Conservation (phyloP, 805 yeast genomes). For the Sugiyamaella floridensis region DNA sequence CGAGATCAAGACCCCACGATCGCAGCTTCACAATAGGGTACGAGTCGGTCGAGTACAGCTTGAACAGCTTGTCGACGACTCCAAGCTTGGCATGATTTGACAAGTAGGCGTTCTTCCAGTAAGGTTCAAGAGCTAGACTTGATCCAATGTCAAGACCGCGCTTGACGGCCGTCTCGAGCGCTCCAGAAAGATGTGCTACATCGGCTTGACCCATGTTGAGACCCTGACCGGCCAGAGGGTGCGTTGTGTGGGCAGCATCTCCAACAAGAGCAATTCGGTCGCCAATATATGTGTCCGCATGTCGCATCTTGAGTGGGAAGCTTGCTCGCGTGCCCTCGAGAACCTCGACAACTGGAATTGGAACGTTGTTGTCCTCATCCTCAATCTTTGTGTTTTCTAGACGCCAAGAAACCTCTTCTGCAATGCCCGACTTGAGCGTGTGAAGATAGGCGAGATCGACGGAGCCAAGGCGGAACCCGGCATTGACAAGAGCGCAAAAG, state of each 20-base stretch:
- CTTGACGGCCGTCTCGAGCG: constrained; percentile 60
- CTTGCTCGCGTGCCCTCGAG: constrained; percentile 65
- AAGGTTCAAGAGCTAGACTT: constrained; percentile 73
- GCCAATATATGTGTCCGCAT: constrained; percentile 81
- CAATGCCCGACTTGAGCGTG: constrained; percentile 39
- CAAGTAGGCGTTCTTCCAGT: constrained; percentile 76
- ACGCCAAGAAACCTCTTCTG: constrained; percentile 73
- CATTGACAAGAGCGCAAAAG: constrained; percentile 70
- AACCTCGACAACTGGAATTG: constrained; percentile 57
- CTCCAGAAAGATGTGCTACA: constrained; percentile 60
- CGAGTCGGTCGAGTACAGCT: constrained; percentile 67
- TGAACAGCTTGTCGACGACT: constrained; percentile 85
- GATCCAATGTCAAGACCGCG: constrained; percentile 89
- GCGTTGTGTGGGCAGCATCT: constrained; percentile 97
- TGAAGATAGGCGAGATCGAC: constrained; percentile 72
- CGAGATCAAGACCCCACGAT: constrained; percentile 64
- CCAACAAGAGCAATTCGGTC: constrained; percentile 91
- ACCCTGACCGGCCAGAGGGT: constrained; percentile 97
- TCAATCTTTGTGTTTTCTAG: constrained; percentile 37
- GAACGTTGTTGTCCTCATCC: constrained; percentile 53
- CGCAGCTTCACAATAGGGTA: constrained; percentile 70
- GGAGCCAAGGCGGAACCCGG: constrained; percentile 72
- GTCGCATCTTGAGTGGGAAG: constrained; percentile 82
- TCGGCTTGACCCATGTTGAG: constrained; percentile 96
- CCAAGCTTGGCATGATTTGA: constrained; percentile 76